phyloP scores from a whole-genome alignment of 768 basidiomycete genomes.

The Suillus placidus region DNA sequence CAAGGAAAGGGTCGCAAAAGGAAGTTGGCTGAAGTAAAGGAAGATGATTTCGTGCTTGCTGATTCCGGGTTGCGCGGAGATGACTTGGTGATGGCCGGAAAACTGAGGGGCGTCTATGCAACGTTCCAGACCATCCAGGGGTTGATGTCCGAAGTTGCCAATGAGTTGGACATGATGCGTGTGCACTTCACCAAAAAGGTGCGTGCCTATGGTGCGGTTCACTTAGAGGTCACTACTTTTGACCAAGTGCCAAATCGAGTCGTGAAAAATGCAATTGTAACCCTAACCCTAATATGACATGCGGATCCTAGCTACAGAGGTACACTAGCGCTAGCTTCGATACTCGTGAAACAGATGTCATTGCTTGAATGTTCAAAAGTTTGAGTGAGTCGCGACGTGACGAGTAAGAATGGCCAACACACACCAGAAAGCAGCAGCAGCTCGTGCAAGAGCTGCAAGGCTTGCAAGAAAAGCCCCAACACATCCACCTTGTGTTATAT shows the following conservation, averaged over 20 bases:
- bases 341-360: neutral
- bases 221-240: slow-evolving; percentile 1
- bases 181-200: too few relatives aligned
- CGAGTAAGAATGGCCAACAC: neutral
- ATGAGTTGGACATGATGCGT: too few relatives aligned
- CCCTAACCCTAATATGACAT: neutral
- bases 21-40: too few relatives aligned
- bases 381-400: neutral
- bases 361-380: neutral
- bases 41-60: too few relatives aligned
- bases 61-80: too few relatives aligned
- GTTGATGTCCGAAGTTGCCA: too few relatives aligned
- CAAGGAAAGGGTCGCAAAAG: too few relatives aligned
- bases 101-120: too few relatives aligned
- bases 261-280: neutral
- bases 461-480: neutral
- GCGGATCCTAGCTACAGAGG: neutral
- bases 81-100: too few relatives aligned
- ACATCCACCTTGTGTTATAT: neutral
- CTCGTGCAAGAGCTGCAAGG: slow-evolving; percentile 8
- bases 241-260: neutral
- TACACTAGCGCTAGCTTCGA: neutral
- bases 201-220: slow-evolving; percentile 1
- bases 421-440: slow-evolving; percentile 7
- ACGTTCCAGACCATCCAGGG: too few relatives aligned